Conservation (phyloP, 805 yeast species). For the Saturnispora besseyi region DNA sequence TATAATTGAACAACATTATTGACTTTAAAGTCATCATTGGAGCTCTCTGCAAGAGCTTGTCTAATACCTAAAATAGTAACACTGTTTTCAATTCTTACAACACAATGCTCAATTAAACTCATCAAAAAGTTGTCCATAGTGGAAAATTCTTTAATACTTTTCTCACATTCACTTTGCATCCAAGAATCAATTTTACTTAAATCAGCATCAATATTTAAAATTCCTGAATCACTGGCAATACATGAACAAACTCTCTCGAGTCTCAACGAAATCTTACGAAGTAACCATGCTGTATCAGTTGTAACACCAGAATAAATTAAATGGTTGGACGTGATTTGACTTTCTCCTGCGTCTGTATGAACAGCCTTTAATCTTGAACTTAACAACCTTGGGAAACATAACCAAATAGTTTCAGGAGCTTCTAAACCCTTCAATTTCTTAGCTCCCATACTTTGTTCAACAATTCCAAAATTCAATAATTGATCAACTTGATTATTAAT, state of each 20-base stretch:
- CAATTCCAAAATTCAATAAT: conserved; percentile 63
- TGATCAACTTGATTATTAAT: conserved; percentile 58
- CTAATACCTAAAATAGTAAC: conserved; percentile 38
- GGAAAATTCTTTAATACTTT: conserved; percentile 2
- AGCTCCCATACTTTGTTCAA: conserved; percentile 66
- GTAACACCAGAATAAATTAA: conserved; percentile 25
- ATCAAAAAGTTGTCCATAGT: conserved; percentile 36
- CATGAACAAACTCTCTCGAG: conserved; percentile 50
- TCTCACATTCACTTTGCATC: conserved; percentile 16
- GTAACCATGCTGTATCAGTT: conserved; percentile 23
- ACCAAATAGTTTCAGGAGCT: conserved; percentile 78
- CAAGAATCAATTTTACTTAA: conserved; percentile 12
- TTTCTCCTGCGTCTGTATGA: conserved; percentile 22
- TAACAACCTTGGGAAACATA: conserved; percentile 62
- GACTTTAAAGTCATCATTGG: neutral
- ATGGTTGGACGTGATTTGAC: conserved; percentile 20
- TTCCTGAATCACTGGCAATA: conserved; percentile 34
- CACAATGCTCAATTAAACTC: conserved; percentile 51
- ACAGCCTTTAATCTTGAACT: conserved; percentile 46
- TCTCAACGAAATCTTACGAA: conserved; percentile 46
- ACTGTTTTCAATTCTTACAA: conserved; percentile 60
- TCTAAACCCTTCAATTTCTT: conserved; percentile 89
- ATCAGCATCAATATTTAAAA: conserved; percentile 18
- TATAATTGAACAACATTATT: conserved; percentile 2
- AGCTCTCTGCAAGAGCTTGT: conserved; percentile 5